These are phyloP conservation scores for Aegilops bicornis DNA, from an alignment of 176 grass and related monocot genomes.

Conservation along the genomic window DNA sequence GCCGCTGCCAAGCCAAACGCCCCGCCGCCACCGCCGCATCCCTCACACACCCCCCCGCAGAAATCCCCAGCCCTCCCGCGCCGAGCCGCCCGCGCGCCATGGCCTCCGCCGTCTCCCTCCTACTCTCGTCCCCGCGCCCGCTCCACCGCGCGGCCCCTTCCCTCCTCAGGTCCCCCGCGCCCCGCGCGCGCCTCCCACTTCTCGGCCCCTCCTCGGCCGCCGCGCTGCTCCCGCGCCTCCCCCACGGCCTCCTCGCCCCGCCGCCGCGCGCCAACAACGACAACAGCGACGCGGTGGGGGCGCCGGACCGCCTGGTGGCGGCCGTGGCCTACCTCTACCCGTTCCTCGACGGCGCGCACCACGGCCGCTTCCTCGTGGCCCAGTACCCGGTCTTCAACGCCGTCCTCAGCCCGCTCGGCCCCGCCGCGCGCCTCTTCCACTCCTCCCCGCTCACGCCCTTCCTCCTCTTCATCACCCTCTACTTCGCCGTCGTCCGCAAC, in stretches of 20 bases:
- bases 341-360: conserved; percentile 89
- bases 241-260: background rate
- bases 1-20: background rate
- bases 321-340: conserved; percentile 89
- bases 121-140: conserved; percentile 35
- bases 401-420: conserved; percentile 62
- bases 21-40: background rate
- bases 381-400: conserved; percentile 74
- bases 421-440: conserved; percentile 78
- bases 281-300: conserved; percentile 59
- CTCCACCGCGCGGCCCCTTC: conserved; percentile 11
- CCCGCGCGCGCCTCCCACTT: background rate
- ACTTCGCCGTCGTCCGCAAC: conserved; percentile 85
- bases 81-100: conserved; percentile 20
- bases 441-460: conserved; percentile 78
- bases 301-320: conserved; percentile 67
- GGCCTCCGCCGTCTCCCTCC: conserved; percentile 48
- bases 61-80: conserved; percentile 2
- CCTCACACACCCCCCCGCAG: background rate
- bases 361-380: conserved; percentile 48
- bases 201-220: background rate
- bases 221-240: background rate
- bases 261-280: conserved; percentile 44
- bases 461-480: conserved; percentile 90
- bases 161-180: background rate